Evolutionary conservation across 371 early-diverging fungal species (phyloP), one percentile per base, ranked within the genome.

Genomic region (Phascolomyces articulosus): DNA sequence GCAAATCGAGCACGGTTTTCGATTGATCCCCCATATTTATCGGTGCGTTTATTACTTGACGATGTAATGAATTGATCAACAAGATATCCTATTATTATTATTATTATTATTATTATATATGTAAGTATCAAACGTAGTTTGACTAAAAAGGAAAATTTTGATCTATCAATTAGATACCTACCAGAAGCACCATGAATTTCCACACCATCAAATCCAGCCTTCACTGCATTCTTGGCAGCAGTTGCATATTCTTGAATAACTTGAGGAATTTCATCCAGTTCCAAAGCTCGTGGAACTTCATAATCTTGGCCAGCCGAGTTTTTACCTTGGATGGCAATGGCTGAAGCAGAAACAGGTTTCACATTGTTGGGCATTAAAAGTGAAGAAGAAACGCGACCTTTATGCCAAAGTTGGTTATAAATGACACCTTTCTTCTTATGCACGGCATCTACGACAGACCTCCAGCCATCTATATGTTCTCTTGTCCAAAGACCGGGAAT

Each of bases 151-250:
- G 3, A 34, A 11, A 34, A 34, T 34, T 9, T 34, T 11, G 11
- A n/a, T n/a, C n/a, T n/a, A n/a, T n/a, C n/a, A n/a, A n/a, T n/a
- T n/a, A n/a, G n/a, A 9, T 34, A 34, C 34, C 11, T 34, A 34
- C 34, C 88, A 57, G 88, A 82, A 0, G 87, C 90, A 57, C 72
- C 80, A 70, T 93, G 92, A 28, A 93, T 74, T 60, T 91, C 88
- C 8, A 91, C 70, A 26, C 83, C 87, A 59, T 91, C 88, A 63
- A 91, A 90, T 0, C 84, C 89, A 16, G 82, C 80, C 47, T 64
- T 44, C 23, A 73, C 58, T 44, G 82, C 69, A 34, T 75, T 65
- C 58, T 66, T 27, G 27, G 82, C 82, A 9, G 87, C 83, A 8
- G 60, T 58, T 11, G 44, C 87, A 79, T 89, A 96, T 18, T 84